Evolutionary conservation across 805 yeast species (phyloP), one percentile per base, ranked within the genome.

Genomic region (Metschnikowia rubicola): DNA sequence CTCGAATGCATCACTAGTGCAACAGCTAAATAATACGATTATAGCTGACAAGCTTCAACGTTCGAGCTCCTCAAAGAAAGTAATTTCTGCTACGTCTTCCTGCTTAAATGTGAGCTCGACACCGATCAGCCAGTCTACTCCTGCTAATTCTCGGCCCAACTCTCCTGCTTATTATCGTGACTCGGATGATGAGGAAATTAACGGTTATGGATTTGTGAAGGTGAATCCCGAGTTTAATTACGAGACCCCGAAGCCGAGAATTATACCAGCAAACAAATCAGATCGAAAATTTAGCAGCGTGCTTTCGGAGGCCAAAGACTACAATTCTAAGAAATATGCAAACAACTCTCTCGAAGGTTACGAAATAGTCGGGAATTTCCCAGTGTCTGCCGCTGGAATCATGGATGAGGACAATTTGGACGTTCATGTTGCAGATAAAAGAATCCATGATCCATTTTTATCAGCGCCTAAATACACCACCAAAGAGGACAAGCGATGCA

Each of bases 191-290:
- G 65, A 67, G 1, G 47, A 56, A 3, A 63, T 69, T 12, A 65
- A 71, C 41, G 81, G 80, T 1, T 77, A 68, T 53, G 62, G 65
- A 40, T 75, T 76, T 57, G 66, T 77, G 4, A 65, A 71, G 33
- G 65, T 68, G 1, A 39, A 35, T 13, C 44, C 49, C 10, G 47
- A 47, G 30, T 50, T 55, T 39, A 41, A 54, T 10, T 45, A 60
- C 44, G 54, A 51, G 40, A 48, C 58, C 21, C 58, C 48, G 11
- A 13, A 56, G 35, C 46, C 50, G 39, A 21, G 26, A 21, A 4
- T 21, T 5, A 21, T 21, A 21, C 26, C 5, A 21, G 26, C 26
- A 21, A 21, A 21, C 26, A 21, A 21, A 4, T 21, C 26, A 21
- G 7, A 21, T 21, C 26, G 26, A 21, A 21, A 21, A 21, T 21